phyloP scores from a whole-genome alignment of 2,329 filamentous ascomycete species.

The Xylariaceae sp. region DNA sequence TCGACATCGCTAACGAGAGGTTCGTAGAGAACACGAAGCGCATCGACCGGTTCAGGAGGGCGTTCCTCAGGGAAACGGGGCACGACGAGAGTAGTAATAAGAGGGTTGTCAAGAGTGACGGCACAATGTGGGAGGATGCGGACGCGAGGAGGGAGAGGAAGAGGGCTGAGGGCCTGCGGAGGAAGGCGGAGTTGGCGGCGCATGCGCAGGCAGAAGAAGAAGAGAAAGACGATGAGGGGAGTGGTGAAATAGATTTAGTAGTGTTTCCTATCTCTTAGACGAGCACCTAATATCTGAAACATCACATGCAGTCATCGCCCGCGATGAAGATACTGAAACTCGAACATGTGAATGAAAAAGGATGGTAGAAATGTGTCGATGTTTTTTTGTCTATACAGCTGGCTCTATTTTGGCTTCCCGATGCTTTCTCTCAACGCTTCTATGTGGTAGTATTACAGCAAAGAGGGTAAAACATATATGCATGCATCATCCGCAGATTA shows the following conservation, averaged over 20 bases:
- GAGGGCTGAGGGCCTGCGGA: conserved; percentile 51
- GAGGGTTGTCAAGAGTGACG: conserved; percentile 32
- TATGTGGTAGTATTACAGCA: conserved; percentile 30
- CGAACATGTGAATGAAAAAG: neutral
- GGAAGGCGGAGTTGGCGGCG: conserved; percentile 43
- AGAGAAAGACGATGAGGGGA: conserved; percentile 10
- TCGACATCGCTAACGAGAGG: conserved; percentile 67
- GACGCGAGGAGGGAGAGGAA: conserved; percentile 49
- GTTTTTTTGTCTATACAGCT: conserved; percentile 23
- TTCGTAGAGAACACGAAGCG: conserved; percentile 65
- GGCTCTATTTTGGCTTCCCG: neutral
- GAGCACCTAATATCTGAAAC: too few relatives aligned
- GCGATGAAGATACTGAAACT: neutral
- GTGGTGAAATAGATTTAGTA: conserved; percentile 18
- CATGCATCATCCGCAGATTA: neutral
- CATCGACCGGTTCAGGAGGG: conserved; percentile 59
- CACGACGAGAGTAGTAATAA: too few relatives aligned
- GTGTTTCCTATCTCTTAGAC: too few relatives aligned
- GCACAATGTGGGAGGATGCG: conserved; percentile 50
- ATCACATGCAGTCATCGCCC: too few relatives aligned
- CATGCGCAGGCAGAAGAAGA: conserved; percentile 23
- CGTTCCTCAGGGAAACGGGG: too few relatives aligned
- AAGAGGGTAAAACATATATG: conserved; percentile 6
- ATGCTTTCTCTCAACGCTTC: conserved; percentile 20
- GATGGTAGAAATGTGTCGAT: neutral